A percentile compares a stretch with the other conserved stretches of the same genome.
Conservation (phyloP, 805 yeast genomes). For the Millerozyma acaciae region DNA sequence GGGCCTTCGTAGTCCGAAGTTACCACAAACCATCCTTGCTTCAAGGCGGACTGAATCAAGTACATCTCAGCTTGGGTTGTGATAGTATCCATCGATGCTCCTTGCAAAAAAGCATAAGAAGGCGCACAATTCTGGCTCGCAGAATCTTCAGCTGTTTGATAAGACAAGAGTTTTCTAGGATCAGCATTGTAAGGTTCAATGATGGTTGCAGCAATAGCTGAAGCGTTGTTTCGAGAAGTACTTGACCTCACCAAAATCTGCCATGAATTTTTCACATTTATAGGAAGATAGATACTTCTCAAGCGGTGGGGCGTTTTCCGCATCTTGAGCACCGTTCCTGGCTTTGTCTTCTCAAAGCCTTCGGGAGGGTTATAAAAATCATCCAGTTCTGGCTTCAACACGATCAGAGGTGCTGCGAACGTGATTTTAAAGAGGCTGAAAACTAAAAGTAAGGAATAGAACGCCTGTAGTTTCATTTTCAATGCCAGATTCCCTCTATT, state of each 20-base stretch:
- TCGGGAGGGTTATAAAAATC: constrained; percentile 21
- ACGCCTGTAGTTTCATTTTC: no score
- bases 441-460: no score
- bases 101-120: constrained; percentile 18
- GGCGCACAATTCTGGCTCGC: constrained; percentile 24
- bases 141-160: constrained; percentile 28
- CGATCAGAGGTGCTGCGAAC: background rate
- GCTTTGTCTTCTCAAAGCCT: constrained; percentile 15
- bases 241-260: constrained; percentile 18
- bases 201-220: constrained; percentile 22
- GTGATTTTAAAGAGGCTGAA: background rate
- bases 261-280: constrained; percentile 20
- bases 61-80: constrained; percentile 14
- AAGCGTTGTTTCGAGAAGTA: constrained; percentile 24
- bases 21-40: constrained; percentile 30
- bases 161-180: constrained; percentile 21
- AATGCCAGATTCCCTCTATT: no score
- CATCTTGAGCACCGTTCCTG: constrained; percentile 22
- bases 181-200: constrained; percentile 28
- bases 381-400: constrained; percentile 12
- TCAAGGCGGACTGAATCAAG: constrained; percentile 17
- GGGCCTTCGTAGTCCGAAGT: constrained; percentile 36
- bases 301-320: constrained; percentile 18
- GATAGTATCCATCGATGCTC: constrained; percentile 10
- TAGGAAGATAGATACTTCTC: constrained; percentile 14